Evolutionary conservation across 371 early-diverging fungal genomes (phyloP), one percentile per base, ranked within the genome.

Genomic region (Zychaea mexicana): DNA sequence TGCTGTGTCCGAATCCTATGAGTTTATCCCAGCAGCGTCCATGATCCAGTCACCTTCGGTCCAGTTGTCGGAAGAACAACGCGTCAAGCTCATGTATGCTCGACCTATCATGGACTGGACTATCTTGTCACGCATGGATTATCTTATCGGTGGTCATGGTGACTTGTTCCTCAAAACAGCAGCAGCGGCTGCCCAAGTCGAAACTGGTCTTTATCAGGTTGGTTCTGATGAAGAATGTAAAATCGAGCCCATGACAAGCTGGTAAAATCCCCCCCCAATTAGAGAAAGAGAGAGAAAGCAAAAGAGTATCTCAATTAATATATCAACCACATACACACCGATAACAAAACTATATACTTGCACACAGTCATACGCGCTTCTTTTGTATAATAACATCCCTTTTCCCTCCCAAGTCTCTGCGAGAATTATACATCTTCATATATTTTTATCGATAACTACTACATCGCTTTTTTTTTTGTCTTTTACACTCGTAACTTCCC

Each of bases 101-200:
- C 73, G 81, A 32, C 39, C 62, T 0, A 64, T 76, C 46, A 77
- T 82, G 78, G 79, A 79, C 33, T 82, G 79, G 79, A 60, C 67
- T 8, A 69, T 82, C 19, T 61, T 82, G n/a, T 67, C 76, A 1
- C 65, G 79, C 2, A 75, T 79, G 79, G 79, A 82, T 66, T 69
- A 70, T 65, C 67, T 82, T 22, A 52, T 82, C 1, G 82, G 82
- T 0, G 32, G 47, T 12, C 32, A 66, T 21, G 57, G 64, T 2
- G 79, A 78, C 53, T 52, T 21, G 1, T 73, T 70, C 13, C 30
- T 77, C 12, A 71, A 69, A 38, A 76, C 74, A 13, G 77, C 79
- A 9, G 79, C 79, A 12, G 78, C 79, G 79, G 71, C 74, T 15
- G 79, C 82, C 30, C 82, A 82, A 45, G 81, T 77, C 0, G 64